Conservation (phyloP, 2,329 filamentous ascomycete genomes). For the Neodidymelliopsis sp. region DNA sequence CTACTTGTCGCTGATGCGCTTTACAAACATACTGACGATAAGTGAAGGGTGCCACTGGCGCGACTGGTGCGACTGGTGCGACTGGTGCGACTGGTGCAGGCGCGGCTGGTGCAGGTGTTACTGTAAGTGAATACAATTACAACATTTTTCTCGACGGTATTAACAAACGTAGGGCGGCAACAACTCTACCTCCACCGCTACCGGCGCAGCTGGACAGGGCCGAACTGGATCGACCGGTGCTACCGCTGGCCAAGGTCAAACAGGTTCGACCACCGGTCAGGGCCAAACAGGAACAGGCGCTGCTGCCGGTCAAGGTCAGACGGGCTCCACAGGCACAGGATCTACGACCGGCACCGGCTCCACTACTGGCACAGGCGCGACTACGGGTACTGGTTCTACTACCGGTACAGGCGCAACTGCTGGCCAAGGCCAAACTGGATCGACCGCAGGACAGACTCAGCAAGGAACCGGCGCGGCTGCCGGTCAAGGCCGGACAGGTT, state of each 20-base stretch:
- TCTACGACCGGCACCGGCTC: not conserved
- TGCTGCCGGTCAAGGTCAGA: not conserved
- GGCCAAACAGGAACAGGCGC: conserved; percentile 3
- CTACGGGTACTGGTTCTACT: not conserved
- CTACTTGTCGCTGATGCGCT: not conserved
- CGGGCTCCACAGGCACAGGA: not conserved
- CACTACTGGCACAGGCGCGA: not conserved
- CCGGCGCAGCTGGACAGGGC: not conserved
- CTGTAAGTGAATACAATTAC: not conserved
- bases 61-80: conserved; percentile 8
- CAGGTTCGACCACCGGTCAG: not conserved
- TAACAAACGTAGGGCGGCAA: conserved; percentile 6
- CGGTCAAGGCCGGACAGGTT: conserved; percentile 6
- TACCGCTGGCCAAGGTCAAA: not conserved
- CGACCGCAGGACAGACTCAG: conserved; percentile 1
- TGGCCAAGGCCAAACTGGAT: conserved; percentile 7
- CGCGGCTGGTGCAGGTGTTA: not conserved
- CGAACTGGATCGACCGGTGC: not conserved
- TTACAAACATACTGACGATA: not conserved
- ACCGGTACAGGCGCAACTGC: conserved; percentile 8
- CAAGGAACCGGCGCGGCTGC: conserved; percentile 12
- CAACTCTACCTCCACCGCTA: conserved; percentile 11
- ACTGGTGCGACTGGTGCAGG: conserved; percentile 8
- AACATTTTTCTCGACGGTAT: too few species aligned
- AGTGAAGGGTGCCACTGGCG: conserved; percentile 2